A percentile compares a stretch with the other conserved stretches of the same genome.
Conservation (phyloP, 768 basidiomycete species). For the Cystofilobasidium ferigula region DNA sequence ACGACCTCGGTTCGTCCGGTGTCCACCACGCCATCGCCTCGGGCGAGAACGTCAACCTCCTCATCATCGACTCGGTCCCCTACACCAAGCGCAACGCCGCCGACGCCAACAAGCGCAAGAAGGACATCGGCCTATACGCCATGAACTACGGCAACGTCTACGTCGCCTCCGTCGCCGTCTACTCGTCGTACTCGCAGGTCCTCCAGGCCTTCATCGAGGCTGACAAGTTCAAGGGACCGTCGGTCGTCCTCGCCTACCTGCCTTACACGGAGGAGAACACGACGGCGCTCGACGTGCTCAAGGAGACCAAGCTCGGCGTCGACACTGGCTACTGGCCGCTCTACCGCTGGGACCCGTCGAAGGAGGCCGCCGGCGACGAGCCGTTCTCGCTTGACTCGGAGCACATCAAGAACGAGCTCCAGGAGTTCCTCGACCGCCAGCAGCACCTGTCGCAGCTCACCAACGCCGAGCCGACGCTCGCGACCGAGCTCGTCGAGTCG, state of each 20-base stretch:
- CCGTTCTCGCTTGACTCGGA: constrained; percentile 90
- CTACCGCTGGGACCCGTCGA: constrained; percentile 91
- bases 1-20: constrained; percentile 90
- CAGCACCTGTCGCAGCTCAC: constrained; percentile 93
- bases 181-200: constrained; percentile 89
- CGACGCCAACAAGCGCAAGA: constrained; percentile 67
- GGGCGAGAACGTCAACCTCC: constrained; percentile 81
- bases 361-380: constrained; percentile 61
- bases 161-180: constrained; percentile 88
- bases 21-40: constrained; percentile 90
- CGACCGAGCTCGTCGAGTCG: constrained; percentile 68
- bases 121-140: constrained; percentile 92
- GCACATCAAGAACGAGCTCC: constrained; percentile 81
- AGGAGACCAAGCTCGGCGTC: constrained; percentile 93
- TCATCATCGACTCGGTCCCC: constrained; percentile 84
- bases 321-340: constrained; percentile 96
- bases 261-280: constrained; percentile 68
- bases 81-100: constrained; percentile 64
- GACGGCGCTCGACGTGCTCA: constrained; percentile 76
- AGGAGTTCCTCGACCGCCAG: constrained; percentile 86
- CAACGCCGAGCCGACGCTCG: constrained; percentile 55
- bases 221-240: constrained; percentile 77
- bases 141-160: constrained; percentile 98
- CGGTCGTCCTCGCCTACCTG: constrained; percentile 84
- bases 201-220: constrained; percentile 85